phyloP scores from a whole-genome alignment of 441 rosid genomes.

The Aleurites moluccanus region DNA sequence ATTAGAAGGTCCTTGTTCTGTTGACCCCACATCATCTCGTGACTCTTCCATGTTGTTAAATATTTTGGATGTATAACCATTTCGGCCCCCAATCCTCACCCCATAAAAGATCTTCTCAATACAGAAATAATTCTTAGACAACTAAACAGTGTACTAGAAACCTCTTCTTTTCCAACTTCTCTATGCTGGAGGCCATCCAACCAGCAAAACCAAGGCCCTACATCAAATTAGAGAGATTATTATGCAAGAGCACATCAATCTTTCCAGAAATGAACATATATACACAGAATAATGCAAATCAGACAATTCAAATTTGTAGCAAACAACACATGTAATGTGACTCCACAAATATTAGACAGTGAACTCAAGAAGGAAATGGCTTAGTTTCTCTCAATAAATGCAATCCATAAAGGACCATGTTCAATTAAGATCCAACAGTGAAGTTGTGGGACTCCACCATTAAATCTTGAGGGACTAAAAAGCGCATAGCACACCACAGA shows the following conservation, averaged over 20 bases:
- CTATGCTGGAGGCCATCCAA: constrained; percentile 57
- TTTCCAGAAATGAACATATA: neutral
- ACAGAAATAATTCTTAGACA: constrained; percentile 33
- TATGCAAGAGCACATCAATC: neutral
- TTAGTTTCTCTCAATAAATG: neutral
- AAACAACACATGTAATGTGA: neutral
- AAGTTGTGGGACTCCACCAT: neutral
- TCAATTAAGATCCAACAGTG: neutral
- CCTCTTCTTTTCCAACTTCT: constrained; percentile 32
- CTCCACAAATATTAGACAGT: neutral
- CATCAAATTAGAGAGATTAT: neutral
- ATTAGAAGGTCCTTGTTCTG: constrained; percentile 74
- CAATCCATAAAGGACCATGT: neutral
- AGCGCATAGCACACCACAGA: neutral
- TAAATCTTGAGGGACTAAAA: neutral
- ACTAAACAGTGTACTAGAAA: constrained; percentile 35
- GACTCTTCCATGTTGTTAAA: constrained; percentile 77
- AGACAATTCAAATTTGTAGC: neutral
- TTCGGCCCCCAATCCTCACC: constrained; percentile 57
- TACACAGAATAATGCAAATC: constrained; percentile 2
- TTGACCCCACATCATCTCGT: constrained; percentile 66
- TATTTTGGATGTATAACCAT: constrained; percentile 55
- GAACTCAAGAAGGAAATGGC: neutral
- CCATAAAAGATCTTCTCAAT: constrained; percentile 45
- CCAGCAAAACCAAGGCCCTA: constrained; percentile 36